Conservation (phyloP, 2,329 filamentous ascomycete species). For the Orbilia javanica region DNA sequence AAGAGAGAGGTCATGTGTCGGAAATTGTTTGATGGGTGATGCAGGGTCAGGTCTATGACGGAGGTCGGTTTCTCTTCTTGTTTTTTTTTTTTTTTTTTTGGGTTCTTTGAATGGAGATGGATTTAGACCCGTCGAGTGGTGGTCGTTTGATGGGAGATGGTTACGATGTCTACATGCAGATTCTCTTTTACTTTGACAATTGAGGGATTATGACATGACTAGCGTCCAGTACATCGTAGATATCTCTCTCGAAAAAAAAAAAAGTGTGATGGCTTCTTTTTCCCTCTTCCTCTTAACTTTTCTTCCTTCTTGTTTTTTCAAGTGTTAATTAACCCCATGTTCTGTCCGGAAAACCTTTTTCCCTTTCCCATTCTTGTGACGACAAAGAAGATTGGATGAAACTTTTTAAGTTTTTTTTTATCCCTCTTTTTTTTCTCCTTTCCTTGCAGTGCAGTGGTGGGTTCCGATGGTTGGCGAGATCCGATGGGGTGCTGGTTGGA, state of each 20-base stretch:
- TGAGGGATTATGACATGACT: neutral
- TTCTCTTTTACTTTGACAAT: no score
- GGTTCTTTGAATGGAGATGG: no score
- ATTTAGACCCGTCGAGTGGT: no score
- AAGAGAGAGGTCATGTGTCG: neutral
- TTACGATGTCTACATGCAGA: no score
- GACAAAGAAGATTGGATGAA: constrained; percentile 11
- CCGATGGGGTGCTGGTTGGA: constrained; percentile 4
- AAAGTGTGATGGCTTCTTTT: no score
- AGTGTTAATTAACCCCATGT: no score
- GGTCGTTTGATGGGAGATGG: no score
- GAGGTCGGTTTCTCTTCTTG: neutral
- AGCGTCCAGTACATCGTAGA: neutral
- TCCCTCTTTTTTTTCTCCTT: neutral
- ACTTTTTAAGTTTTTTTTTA: constrained; percentile 8
- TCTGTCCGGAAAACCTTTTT: no score
- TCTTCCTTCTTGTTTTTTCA: no score
- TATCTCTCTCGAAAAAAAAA: neutral
- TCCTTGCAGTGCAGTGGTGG: neutral
- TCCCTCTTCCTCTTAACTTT: no score
- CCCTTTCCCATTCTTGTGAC: neutral
- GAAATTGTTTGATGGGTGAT: neutral
- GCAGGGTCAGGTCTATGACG: neutral
- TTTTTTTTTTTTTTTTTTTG: neutral
- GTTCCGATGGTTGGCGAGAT: constrained; percentile 47